Evolutionary conservation across 2,329 filamentous ascomycete genomes (phyloP).

Genomic region (Alternaria novae-zelandiae): DNA sequence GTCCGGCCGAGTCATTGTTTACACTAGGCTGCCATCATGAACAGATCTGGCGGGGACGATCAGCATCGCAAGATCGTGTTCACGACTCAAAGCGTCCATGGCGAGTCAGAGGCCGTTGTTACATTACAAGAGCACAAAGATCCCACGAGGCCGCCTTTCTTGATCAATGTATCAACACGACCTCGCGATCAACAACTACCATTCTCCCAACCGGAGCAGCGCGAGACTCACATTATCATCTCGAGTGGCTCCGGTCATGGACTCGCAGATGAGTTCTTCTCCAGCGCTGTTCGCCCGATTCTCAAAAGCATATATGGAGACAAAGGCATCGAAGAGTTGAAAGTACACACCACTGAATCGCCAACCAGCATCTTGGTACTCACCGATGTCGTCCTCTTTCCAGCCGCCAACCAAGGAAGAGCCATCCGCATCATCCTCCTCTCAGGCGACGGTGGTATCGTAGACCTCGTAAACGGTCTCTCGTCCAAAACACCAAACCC

Average conservation of each 20-base stretch:
- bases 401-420: conserved; percentile 55
- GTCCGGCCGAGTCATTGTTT: not conserved
- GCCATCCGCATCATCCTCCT: conserved; percentile 70
- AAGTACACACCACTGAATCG: conserved; percentile 68
- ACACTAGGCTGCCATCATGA: not conserved
- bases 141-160: conserved; percentile 19
- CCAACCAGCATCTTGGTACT: conserved; percentile 70
- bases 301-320: conserved; percentile 51
- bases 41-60: not conserved
- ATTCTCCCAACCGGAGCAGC: conserved; percentile 6
- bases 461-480: conserved; percentile 79
- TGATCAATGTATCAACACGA: conserved; percentile 27
- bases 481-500: conserved; percentile 36
- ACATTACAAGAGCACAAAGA: conserved; percentile 21
- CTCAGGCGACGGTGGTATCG: conserved; percentile 85
- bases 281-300: conserved; percentile 47
- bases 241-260: conserved; percentile 55
- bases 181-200: conserved; percentile 11
- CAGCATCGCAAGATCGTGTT: conserved; percentile 11
- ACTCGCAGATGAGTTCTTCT: conserved; percentile 50
- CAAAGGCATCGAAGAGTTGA: conserved; percentile 48
- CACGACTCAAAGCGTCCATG: conserved; percentile 9
- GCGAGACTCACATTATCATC: conserved; percentile 52
- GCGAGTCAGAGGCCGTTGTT: conserved; percentile 6
- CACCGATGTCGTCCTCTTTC: conserved; percentile 58